A percentile compares a stretch with the other conserved stretches of the same genome.
Evolutionary conservation across 768 basidiomycete genomes (phyloP).

Genomic region (Candolleomyces efflorescens): DNA sequence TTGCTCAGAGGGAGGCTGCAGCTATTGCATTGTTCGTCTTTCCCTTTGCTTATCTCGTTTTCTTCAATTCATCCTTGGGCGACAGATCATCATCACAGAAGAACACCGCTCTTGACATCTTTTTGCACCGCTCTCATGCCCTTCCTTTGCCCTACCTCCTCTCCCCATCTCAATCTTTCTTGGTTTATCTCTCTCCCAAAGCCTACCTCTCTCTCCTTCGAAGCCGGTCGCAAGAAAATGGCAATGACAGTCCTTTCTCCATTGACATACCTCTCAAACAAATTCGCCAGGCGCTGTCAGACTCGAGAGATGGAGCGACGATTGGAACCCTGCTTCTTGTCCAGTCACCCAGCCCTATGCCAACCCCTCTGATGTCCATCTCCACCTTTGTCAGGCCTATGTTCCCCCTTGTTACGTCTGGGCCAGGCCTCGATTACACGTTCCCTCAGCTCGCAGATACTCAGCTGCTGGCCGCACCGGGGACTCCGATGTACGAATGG

Average conservation of each 20-base stretch:
- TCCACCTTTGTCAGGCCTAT: constrained; percentile 46
- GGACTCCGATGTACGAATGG: constrained; percentile 43
- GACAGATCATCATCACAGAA: constrained; percentile 34
- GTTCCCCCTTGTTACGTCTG: constrained; percentile 46
- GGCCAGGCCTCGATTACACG: constrained; percentile 43
- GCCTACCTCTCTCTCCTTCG: constrained; percentile 63
- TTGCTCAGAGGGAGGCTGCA: constrained; percentile 52
- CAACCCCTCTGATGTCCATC: constrained; percentile 43
- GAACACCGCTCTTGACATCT: constrained; percentile 64
- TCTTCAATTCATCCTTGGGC: constrained; percentile 6
- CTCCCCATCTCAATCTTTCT: constrained; percentile 66
- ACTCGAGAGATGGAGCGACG: constrained; percentile 43
- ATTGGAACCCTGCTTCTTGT: constrained; percentile 49
- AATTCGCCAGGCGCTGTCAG: constrained; percentile 43
- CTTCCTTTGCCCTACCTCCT: constrained; percentile 71
- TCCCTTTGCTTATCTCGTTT: background rate
- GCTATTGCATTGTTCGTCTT: constrained; percentile 48
- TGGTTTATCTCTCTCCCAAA: constrained; percentile 64
- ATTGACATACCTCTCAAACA: constrained; percentile 52
- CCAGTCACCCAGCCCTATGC: constrained; percentile 29
- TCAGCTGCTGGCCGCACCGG: constrained; percentile 15
- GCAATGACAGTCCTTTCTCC: constrained; percentile 23
- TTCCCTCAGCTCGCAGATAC: constrained; percentile 41
- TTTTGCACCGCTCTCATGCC: constrained; percentile 59
- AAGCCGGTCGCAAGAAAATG: constrained; percentile 14